phyloP scores from a whole-genome alignment of 805 yeast species.

The Teunomyces stri region DNA sequence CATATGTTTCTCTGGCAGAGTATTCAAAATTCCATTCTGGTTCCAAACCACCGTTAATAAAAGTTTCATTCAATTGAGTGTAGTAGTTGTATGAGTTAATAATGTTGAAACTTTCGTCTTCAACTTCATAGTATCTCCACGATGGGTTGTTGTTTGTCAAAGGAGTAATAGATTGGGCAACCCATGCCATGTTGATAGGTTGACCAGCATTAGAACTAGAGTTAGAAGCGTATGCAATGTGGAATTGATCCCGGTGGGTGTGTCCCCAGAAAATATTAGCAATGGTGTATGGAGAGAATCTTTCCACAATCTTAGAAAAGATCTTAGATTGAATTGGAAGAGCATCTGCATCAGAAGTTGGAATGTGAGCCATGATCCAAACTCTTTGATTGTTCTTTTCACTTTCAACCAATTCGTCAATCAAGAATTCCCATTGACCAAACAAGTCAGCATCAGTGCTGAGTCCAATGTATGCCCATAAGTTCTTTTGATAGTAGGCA shows the following conservation, averaged over 20 bases:
- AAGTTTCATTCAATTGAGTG: slow-evolving; percentile 59
- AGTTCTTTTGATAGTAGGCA: slow-evolving; percentile 62
- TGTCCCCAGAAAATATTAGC: slow-evolving; percentile 72
- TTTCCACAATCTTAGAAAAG: slow-evolving; percentile 55
- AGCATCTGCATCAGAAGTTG: slow-evolving; percentile 52
- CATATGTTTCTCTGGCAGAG: slow-evolving; percentile 60
- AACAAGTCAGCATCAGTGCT: slow-evolving; percentile 57
- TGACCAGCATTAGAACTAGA: slow-evolving; percentile 31
- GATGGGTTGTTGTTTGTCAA: slow-evolving; percentile 59
- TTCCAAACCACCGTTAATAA: slow-evolving; percentile 50
- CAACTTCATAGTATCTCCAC: slow-evolving; percentile 72
- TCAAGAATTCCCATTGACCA: slow-evolving; percentile 60
- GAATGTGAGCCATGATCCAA: slow-evolving; percentile 74
- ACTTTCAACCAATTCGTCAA: slow-evolving; percentile 59
- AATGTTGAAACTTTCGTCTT: slow-evolving; percentile 55
- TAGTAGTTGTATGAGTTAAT: slow-evolving; percentile 60
- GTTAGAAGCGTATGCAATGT: slow-evolving; percentile 51
- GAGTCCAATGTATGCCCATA: slow-evolving; percentile 50
- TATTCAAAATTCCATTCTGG: slow-evolving; percentile 65
- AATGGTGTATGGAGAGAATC: slow-evolving; percentile 67
- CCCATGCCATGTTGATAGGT: slow-evolving; percentile 57
- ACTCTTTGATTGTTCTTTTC: slow-evolving; percentile 59
- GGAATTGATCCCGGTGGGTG: slow-evolving; percentile 68
- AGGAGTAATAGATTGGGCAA: slow-evolving; percentile 67
- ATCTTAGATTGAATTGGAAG: slow-evolving; percentile 60